Base-by-base conservation (phyloP, 371 early-diverging fungal species). In the Haplosporangium sp. region DNA sequence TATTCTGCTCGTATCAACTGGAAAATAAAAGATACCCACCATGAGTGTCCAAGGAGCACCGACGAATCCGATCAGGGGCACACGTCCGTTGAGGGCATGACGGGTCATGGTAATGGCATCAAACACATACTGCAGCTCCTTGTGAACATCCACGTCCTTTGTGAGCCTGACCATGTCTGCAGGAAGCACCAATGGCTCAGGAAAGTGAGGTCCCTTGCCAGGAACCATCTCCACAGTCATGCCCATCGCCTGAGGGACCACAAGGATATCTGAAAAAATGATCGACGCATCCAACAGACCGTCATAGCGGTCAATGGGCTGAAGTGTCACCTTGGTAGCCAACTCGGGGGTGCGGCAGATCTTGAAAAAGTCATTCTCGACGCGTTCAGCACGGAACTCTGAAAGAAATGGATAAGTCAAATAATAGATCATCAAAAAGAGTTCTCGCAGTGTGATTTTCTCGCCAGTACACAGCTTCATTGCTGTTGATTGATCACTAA, bases 11-110 rank as follows among this genome's bases (percentile, higher is more conserved):
- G 8, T 57, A 12, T 16, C 42, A 57, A 47, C 40, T 47, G 21
- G 48, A 12, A 38, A 46, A 56, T 9, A 46, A 62, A 53, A 63
- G 43, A 0, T 36, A 36, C 45, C 55, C 59, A 79, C 79, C 95
- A 98, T 94, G 59, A 98, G 86, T 20, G 99, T 99, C 98, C 98
- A 99, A 9, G 99, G 99, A 1, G 97, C 98, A 21, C 99, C 99
- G 41, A 89, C 89, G 71, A 99, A 99, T 7, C 99, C 99, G 82
- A 95, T 91, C 80, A 99, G 85, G 36, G 98, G 98, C 6, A 95
- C 95, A 54, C 94, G 90, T 52, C 98, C 97, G 6, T 90, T 87
- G 38, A 99, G 87, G 53, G 85, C 86, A 56, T 91, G 89, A 51
- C 98, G 90, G 9, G 98, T 96, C 83, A 97, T 85, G 14, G 96